Evolutionary conservation across 106 monocot species (phyloP), one percentile per base, ranked within the genome.

Genomic region (Dactylorhiza incarnata): DNA sequence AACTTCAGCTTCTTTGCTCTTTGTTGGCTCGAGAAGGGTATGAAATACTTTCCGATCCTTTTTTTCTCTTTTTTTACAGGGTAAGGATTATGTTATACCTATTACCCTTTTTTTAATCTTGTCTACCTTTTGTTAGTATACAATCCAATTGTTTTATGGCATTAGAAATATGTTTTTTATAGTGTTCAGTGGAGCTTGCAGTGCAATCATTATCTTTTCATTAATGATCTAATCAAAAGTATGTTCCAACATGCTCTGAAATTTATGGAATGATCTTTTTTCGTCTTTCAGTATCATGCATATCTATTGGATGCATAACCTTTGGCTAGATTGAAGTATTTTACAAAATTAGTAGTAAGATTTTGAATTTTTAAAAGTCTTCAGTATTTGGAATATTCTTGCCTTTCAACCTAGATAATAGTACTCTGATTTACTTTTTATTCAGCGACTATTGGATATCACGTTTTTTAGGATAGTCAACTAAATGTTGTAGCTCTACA

Each of bases 21-120:
- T 83, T 99, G 82, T 84, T 99, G 81, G 99, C 99, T 71, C 94
- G 87, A 78, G 94, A 99, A 82, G 99, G 99, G 99, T 99, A 99
- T 85, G 83, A 51, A 10, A 16, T 7, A 25, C 14, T 11, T 65
- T 29, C 14, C 51, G 24, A 65, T 29, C 12, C 13, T 29, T 12
- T 65, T 26, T 65, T 65, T 8, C 5, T 1, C 4, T 22, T 22
- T 61, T n/a, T 0, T 61, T 61, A 22, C 9, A 22, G 22, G 61
- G 37, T 1, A 37, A 37, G 37, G 19, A 5, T 23, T 23, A 61
- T 23, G 61, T 9, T 61, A 23, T 22, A 22, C 8, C 9, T 20
- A 52, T 65, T 13, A 3, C 4, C 12, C 24, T 23, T 62, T 61
- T 29, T 65, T 65, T 65, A 11, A 29, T 37, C 37, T 37, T 37